Evolutionary conservation across 768 basidiomycete genomes (phyloP).

Genomic region (Cystobasidium onofrii): DNA sequence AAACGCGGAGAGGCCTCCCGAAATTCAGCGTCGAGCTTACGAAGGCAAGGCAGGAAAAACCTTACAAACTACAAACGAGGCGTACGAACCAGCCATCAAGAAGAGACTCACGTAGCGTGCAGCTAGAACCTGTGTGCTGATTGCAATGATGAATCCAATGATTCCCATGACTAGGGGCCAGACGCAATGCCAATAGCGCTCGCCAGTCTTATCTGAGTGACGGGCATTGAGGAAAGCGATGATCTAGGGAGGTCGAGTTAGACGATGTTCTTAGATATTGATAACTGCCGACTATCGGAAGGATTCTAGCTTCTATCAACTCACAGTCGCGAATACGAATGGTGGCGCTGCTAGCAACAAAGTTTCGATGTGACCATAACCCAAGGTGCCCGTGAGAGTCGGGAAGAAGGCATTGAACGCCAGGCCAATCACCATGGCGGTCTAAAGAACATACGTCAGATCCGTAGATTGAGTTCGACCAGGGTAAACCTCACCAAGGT

Average conservation of each 20-base stretch:
- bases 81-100: constrained; percentile 50
- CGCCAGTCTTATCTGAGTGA: constrained; percentile 63
- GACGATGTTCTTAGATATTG: no score
- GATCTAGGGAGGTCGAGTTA: not conserved
- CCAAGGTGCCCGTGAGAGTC: constrained; percentile 36
- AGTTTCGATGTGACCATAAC: constrained; percentile 41
- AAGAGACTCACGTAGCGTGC: constrained; percentile 49
- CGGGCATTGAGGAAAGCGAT: constrained; percentile 39
- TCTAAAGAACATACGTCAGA: constrained; percentile 10
- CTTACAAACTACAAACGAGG: constrained; percentile 11
- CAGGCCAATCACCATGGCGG: constrained; percentile 33
- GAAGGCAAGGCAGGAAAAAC: not conserved
- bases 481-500: not conserved
- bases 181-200: constrained; percentile 64
- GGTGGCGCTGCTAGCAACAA: constrained; percentile 45
- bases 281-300: no score
- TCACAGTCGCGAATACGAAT: constrained; percentile 36
- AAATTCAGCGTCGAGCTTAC: not conserved
- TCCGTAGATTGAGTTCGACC: no score
- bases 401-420: constrained; percentile 34
- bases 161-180: constrained; percentile 56
- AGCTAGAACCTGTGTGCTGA: constrained; percentile 57
- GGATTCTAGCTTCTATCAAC: not conserved
- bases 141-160: constrained; percentile 61
- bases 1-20: no score